Evolutionary conservation across 805 yeast species (phyloP), one percentile per base, ranked within the genome.

Genomic region (Spathaspora passalidarum): DNA sequence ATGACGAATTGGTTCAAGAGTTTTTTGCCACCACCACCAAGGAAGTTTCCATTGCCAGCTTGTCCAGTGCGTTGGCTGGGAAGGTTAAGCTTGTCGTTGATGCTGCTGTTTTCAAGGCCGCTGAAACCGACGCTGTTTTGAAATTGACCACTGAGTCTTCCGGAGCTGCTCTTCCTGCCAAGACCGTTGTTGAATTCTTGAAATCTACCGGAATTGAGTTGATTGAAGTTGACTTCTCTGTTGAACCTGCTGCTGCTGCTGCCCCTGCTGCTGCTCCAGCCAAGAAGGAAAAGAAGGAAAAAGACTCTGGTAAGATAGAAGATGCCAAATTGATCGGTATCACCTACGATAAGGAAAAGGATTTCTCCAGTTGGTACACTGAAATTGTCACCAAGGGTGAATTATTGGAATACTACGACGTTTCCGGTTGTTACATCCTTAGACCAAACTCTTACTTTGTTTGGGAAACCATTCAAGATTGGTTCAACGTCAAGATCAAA

Each of bases 361-460:
- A 94, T 65, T 94, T 94, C 76, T 83, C 99, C 51, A 82, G 90
- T 44, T 94, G 99, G 99, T 94, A 94, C 75, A 91, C 91, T 59
- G 99, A 94, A 75, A 85, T 95, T 49, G 79, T 91, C 55, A 87
- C 95, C 60, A 94, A 94, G 73, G 96, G 97, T 70, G 99, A 94
- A 70, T 88, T 95, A 96, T 79, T 94, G 60, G 99, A 95, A 66
- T 94, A 94, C 76, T 94, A 94, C 64, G 99, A 95, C 64, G 98
- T 94, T 43, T 90, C 97, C 43, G 99, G 99, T 58, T 94, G 99
- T 76, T 94, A 94, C 69, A 94, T 94, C 60, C 75, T 94, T 78
- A 86, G 97, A 72, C 99, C 99, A 46, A 87, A 91, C 56, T 91
- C 98, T 8, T 94, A 89, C 68, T 73, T 84, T 48, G 82, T 94